Conservation (phyloP, 106 monocot genomes). For the Dioscorea alata region DNA sequence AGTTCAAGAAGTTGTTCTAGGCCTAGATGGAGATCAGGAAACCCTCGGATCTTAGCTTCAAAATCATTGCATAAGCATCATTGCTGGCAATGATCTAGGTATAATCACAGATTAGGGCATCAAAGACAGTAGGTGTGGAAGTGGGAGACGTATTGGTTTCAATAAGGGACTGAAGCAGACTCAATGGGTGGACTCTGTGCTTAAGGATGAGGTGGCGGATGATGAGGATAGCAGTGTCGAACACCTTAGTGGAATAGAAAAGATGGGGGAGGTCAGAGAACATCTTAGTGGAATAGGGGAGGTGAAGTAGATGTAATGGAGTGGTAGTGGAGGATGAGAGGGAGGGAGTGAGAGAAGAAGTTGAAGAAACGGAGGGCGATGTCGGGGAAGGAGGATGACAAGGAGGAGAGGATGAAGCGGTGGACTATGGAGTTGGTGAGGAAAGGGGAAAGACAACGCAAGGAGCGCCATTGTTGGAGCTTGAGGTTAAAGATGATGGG, state of each 20-base stretch:
- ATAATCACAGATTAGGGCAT: conserved; percentile 29
- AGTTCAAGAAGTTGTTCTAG: conserved; percentile 37
- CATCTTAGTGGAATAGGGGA: no score
- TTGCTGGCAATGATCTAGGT: conserved; percentile 16
- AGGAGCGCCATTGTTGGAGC: conserved; percentile 16
- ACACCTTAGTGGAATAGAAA: conserved; percentile 14
- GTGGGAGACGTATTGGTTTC: not conserved
- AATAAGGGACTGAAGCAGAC: conserved; percentile 4
- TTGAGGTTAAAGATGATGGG: conserved; percentile 16
- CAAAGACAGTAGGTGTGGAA: conserved; percentile 12
- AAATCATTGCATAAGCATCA: conserved; percentile 22
- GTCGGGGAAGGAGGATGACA: conserved; percentile 8
- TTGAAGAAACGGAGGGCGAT: conserved; percentile 25
- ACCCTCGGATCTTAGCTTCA: conserved; percentile 10
- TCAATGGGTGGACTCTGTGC: not conserved
- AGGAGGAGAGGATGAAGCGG: conserved; percentile 15
- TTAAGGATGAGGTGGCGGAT: conserved; percentile 17
- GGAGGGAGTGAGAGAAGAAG: not conserved
- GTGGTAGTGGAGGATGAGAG: conserved; percentile 10
- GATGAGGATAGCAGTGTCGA: conserved; percentile 17
- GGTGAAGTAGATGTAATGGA: no score
- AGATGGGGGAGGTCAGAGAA: conserved; percentile 13
- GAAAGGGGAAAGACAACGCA: conserved; percentile 8
- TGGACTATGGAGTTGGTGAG: conserved; percentile 15
- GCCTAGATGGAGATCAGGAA: conserved; percentile 33